These are phyloP conservation scores for Rutstroemia sp. DNA, from an alignment of 2,329 filamentous ascomycete species.

Conservation along the genomic window DNA sequence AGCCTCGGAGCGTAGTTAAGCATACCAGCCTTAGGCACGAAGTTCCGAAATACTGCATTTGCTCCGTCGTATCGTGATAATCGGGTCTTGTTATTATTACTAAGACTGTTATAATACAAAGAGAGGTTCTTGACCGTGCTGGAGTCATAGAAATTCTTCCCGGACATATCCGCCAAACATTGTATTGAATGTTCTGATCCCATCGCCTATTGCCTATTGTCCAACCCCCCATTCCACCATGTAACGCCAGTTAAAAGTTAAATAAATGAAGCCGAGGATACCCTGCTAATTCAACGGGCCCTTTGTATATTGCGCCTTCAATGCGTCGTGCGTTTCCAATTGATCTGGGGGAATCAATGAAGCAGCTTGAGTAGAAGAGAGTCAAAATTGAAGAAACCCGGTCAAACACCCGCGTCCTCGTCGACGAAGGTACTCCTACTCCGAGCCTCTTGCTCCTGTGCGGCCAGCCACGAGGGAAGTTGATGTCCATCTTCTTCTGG, in stretches of 20 bases:
- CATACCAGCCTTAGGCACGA: not conserved
- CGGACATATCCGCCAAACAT: no score
- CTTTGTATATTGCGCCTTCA: no score
- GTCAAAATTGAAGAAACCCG: not conserved
- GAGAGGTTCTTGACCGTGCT: no score
- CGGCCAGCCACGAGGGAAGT: slow-evolving; percentile 28
- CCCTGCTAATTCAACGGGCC: no score
- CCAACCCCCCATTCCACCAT: no score
- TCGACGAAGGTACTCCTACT: slow-evolving; percentile 28
- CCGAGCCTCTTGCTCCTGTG: slow-evolving; percentile 31
- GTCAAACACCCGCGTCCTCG: slow-evolving; percentile 23
- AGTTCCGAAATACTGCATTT: not conserved
- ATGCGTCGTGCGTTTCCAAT: not conserved
- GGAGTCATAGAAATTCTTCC: no score
- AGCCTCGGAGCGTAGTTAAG: no score
- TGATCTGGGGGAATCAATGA: not conserved
- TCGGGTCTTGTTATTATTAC: no score
- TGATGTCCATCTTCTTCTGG: slow-evolving; percentile 28
- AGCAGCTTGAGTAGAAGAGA: not conserved
- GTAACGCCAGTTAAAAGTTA: not conserved
- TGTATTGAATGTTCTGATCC: no score
- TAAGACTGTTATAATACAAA: no score
- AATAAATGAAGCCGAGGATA: not conserved
- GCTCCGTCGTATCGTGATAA: no score
- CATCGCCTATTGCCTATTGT: no score